Evolutionary conservation across 306 rosid species (phyloP).

Genomic region (Glycine soja): DNA sequence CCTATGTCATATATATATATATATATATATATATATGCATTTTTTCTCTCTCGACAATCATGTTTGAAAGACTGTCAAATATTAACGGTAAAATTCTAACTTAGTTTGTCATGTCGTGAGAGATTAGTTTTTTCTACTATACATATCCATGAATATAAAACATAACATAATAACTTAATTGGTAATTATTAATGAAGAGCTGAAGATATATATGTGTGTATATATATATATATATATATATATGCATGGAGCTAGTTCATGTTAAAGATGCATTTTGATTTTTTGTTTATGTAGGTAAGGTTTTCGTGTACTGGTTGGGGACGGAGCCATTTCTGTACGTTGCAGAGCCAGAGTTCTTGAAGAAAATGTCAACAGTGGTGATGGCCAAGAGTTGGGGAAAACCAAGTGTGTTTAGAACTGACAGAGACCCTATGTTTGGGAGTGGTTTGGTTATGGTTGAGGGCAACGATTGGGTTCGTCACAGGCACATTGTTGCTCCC

Average conservation of each 20-base stretch:
- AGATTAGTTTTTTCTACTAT: no score
- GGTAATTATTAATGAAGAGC: no score
- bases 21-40: no score
- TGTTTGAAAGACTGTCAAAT: no score
- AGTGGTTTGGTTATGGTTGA: conserved; percentile 80
- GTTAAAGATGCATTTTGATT: not conserved
- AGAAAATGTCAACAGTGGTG: conserved; percentile 70
- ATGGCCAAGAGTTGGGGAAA: conserved; percentile 85
- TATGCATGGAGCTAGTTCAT: no score
- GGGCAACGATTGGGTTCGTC: conserved; percentile 83
- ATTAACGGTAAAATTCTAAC: no score
- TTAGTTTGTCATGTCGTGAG: no score
- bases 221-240: no score
- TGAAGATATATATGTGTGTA: no score
- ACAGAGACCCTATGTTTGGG: conserved; percentile 88
- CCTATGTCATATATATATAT: not conserved
- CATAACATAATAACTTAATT: no score
- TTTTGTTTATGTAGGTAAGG: conserved; percentile 61
- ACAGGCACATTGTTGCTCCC: conserved; percentile 72
- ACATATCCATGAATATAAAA: no score
- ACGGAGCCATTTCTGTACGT: conserved; percentile 86
- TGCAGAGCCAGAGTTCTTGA: conserved; percentile 74
- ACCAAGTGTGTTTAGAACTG: conserved; percentile 75
- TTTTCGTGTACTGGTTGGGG: conserved; percentile 81
- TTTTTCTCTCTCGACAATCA: no score